phyloP scores from a whole-genome alignment of 2,329 filamentous ascomycete species.

The Claviceps spartinae region DNA sequence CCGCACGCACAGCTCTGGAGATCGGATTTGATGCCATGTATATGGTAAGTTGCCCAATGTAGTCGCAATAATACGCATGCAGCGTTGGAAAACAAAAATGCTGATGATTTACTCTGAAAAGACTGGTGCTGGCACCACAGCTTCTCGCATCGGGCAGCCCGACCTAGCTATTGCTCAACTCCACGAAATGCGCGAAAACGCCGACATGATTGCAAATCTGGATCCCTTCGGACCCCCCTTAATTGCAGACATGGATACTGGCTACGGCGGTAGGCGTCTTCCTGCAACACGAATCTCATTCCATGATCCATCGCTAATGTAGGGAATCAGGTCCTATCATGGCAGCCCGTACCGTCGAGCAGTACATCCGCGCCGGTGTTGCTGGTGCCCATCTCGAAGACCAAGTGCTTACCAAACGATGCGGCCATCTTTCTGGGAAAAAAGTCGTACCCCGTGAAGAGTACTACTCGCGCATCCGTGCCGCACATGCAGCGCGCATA shows the following conservation, averaged over 20 bases:
- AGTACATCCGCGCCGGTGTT: slow-evolving; percentile 41
- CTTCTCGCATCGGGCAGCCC: slow-evolving; percentile 47
- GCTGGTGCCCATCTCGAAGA: slow-evolving; percentile 50
- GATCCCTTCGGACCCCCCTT: slow-evolving; percentile 40
- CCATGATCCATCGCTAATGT: background rate
- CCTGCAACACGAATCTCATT: background rate
- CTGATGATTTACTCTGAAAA: slow-evolving; percentile 12
- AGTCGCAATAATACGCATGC: no score
- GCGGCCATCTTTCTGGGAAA: slow-evolving; percentile 50
- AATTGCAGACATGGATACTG: slow-evolving; percentile 48
- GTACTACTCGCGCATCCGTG: slow-evolving; percentile 41
- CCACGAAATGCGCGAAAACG: slow-evolving; percentile 49
- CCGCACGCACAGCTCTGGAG: slow-evolving; percentile 47
- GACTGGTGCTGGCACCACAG: slow-evolving; percentile 50
- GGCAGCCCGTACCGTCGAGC: slow-evolving; percentile 37
- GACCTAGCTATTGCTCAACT: slow-evolving; percentile 50
- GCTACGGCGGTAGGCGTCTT: slow-evolving; percentile 34
- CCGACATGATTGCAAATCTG: slow-evolving; percentile 48
- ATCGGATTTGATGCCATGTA: slow-evolving; percentile 51
- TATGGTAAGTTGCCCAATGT: slow-evolving; percentile 36
- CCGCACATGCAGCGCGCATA: slow-evolving; percentile 37
- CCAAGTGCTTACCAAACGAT: slow-evolving; percentile 51
- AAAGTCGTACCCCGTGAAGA: slow-evolving; percentile 40
- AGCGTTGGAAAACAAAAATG: background rate
- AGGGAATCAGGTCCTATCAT: slow-evolving; percentile 28